Evolutionary conservation across 805 yeast genomes (phyloP), one percentile per base, ranked within the genome.

Genomic region (Kluyveromyces wickerhamii): DNA sequence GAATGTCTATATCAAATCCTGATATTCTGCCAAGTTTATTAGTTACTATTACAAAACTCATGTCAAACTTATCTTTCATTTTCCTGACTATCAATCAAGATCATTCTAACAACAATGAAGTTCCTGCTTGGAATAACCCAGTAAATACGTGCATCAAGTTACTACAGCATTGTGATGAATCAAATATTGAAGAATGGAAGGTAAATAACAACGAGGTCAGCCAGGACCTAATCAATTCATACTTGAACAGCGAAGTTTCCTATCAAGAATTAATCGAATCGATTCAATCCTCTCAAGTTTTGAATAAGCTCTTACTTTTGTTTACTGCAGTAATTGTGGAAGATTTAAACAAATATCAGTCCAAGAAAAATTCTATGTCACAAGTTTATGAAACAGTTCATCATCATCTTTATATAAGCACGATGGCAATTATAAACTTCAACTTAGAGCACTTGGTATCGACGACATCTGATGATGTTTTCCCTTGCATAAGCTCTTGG

Each of bases 261-360:
- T 55, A 55, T 32, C 41, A 45, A 9, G 43, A 52, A 16, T 36
- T 58, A 19, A 37, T 51, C 21, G 36, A 42, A 15, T 48, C 54
- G 17, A 42, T 52, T 7, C 34, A 43, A 7, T 42, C 51, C 3
- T 46, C 54, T 7, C 36, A 36, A 3, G 25, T 42, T 3, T 42
- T 40, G 28, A 54, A 57, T 31, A 49, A 48, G 21, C 29, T 58
- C 15, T 23, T 47, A 17, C 37, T 58, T 18, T 44, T 42, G 18
- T 57, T 57, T 29, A 47, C 58, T 3, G 54, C 51, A 31, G 52
- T 58, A 32, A 48, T 58, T 13, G 55, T 58, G 6, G 63, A 58
- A 37, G 63, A 58, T 42, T 36, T 58, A 26, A 48, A 50, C 7
- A 58, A 58, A 39, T 43, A 38, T 20, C 61, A 56, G 36, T 40